Evolutionary conservation across 352 stramenopile genomes (phyloP), one percentile per base, ranked within the genome.

Genomic region (Phytopythium oedochilum): DNA sequence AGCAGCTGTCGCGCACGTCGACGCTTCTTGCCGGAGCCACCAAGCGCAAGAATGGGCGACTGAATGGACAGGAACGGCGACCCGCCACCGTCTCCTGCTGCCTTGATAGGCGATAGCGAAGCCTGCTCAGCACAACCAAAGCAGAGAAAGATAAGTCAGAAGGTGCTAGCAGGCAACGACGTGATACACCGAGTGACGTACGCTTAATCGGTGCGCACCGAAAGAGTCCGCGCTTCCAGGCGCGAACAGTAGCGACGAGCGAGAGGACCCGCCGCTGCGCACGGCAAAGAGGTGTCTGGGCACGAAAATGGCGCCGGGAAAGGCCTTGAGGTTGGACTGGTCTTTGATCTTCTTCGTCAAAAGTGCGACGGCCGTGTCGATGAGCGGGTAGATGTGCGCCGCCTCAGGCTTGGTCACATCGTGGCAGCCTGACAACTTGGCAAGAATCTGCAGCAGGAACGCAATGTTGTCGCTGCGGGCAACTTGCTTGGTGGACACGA

Each of bases 331-430:
- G 59, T 92, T 92, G 11, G 78, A 85, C 59, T 90, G 83, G 4
- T 84, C 89, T 66, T 91, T 90, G 55, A 96, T 94, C 39, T 86
- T 85, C 36, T 86, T 88, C 56, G 90, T 90, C 28, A 96, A 64
- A 23, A 90, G 44, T 2, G 60, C 35, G 0, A 79, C 78, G 1
- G 70, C 64, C 22, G 61, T 86, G 28, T 88, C 81, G 28, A 92
- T 69, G 17, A 93, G 53, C 17, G 79, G 70, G 56, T 90, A 90
- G 29, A 91, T 80, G 32, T 70, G 59, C 15, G 66, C 69, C 10
- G 58, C 66, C 10, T 68, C 64, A 9, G 71, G 66, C 42, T 71
- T 61, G 9, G 59, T 62, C 8, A 68, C 73, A 47, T 96, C 84
- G 26, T 89, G 78, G 47, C 79, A 94, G 34, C 84, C 65, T 0